Conservation (phyloP, 2,329 filamentous ascomycete species). For the Fusarium sp. region DNA sequence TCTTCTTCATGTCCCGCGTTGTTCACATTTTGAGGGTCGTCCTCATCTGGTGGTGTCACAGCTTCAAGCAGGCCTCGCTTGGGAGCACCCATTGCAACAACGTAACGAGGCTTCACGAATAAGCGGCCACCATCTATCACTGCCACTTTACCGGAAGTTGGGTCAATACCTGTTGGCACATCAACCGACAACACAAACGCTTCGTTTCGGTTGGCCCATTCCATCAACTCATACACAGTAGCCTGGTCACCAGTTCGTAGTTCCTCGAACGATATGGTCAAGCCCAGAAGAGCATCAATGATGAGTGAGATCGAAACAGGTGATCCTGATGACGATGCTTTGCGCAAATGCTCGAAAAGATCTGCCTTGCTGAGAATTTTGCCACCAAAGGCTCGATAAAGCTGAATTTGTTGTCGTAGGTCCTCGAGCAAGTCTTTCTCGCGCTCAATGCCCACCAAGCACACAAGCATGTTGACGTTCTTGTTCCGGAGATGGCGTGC, state of each 20-base stretch:
- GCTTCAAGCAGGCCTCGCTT: constrained; percentile 86
- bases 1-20: constrained; percentile 62
- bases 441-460: constrained; percentile 85
- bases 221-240: constrained; percentile 88
- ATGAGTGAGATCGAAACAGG: constrained; percentile 79
- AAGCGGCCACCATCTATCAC: constrained; percentile 80
- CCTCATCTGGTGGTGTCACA: constrained; percentile 66
- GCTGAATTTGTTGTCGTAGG: constrained; percentile 82
- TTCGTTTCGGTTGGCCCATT: constrained; percentile 92
- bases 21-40: constrained; percentile 49
- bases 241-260: constrained; percentile 85
- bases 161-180: constrained; percentile 88
- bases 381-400: constrained; percentile 87
- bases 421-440: constrained; percentile 85
- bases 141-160: constrained; percentile 75
- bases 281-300: constrained; percentile 87
- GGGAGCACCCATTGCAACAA: constrained; percentile 88
- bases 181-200: constrained; percentile 89
- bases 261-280: constrained; percentile 90
- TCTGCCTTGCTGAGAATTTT: constrained; percentile 73
- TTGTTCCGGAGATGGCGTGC: constrained; percentile 89
- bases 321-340: constrained; percentile 54
- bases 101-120: constrained; percentile 83
- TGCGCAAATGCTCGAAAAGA: constrained; percentile 70
- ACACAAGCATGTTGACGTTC: constrained; percentile 82